A percentile compares a stretch with the other conserved stretches of the same genome.
Conservation (phyloP, 371 early-diverging fungal species). For the Polyrhizophydium stewartii region DNA sequence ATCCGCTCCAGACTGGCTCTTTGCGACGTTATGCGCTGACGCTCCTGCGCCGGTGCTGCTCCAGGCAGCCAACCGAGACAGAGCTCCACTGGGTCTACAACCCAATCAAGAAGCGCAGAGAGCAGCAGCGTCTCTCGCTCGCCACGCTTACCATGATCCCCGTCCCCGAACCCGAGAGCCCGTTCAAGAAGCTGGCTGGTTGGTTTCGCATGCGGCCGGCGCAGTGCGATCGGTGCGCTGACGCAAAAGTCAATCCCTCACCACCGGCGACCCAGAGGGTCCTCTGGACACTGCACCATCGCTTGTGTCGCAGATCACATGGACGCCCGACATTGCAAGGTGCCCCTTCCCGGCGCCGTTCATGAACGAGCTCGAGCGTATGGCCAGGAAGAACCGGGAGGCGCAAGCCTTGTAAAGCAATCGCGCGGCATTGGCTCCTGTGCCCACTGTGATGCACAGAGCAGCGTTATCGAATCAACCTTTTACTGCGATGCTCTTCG, state of each 20-base stretch:
- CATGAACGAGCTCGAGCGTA: slow-evolving; percentile 32
- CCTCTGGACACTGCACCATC: slow-evolving; percentile 19
- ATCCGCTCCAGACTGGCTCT: background rate
- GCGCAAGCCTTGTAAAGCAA: background rate
- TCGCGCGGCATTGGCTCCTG: no score
- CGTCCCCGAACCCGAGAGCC: slow-evolving; percentile 17
- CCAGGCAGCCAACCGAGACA: slow-evolving; percentile 9
- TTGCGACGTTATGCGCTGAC: background rate
- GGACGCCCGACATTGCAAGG: slow-evolving; percentile 9
- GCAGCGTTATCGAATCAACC: no score
- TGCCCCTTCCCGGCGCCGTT: slow-evolving; percentile 30
- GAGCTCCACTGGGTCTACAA: slow-evolving; percentile 8
- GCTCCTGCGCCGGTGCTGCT: background rate
- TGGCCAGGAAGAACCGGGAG: slow-evolving; percentile 26
- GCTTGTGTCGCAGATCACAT: slow-evolving; percentile 16
- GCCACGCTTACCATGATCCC: slow-evolving; percentile 12
- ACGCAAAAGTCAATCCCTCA: background rate
- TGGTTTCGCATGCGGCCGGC: background rate
- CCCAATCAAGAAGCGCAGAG: slow-evolving; percentile 7
- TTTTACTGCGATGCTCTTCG: no score
- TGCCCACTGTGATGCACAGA: no score
- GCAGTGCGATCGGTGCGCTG: background rate
- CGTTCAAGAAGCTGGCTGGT: slow-evolving; percentile 7
- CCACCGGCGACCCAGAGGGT: slow-evolving; percentile 15
- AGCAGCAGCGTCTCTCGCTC: slow-evolving; percentile 7